Conservation (phyloP, 2,329 filamentous ascomycete genomes). For the Apiospora malaysiana region DNA sequence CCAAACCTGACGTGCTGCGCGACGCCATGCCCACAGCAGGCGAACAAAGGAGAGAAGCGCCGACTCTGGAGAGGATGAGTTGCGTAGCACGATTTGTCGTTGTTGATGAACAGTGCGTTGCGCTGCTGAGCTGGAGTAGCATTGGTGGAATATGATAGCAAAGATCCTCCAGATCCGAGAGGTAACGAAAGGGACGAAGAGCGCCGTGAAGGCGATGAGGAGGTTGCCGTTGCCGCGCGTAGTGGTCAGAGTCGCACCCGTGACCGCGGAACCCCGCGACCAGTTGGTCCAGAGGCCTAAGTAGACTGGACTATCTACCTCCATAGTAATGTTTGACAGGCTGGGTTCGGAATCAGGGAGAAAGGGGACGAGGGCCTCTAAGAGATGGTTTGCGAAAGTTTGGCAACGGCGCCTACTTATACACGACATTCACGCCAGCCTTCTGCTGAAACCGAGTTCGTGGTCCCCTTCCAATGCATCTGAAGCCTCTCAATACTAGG, state of each 20-base stretch:
- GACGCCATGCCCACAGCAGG: conserved; percentile 22
- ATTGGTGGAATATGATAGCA: conserved; percentile 21
- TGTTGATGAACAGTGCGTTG: conserved; percentile 27
- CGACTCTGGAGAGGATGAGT: conserved; percentile 26
- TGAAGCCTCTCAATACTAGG: no score
- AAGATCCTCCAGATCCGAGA: conserved; percentile 29
- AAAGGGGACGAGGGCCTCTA: no score
- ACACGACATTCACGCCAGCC: no score
- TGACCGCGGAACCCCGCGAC: neutral
- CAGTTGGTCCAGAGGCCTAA: neutral
- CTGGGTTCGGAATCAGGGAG: no score
- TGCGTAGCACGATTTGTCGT: conserved; percentile 29
- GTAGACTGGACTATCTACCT: neutral
- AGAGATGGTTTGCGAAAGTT: no score
- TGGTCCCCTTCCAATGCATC: no score
- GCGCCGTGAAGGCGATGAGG: conserved; percentile 28
- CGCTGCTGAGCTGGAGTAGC: conserved; percentile 18
- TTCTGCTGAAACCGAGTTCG: no score
- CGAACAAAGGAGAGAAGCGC: conserved; percentile 23
- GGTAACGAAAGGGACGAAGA: conserved; percentile 29
- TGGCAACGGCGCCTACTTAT: no score
- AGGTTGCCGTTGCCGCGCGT: conserved; percentile 23
- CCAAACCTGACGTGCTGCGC: neutral
- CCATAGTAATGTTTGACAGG: no score
- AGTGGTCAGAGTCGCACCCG: conserved; percentile 26